These are phyloP conservation scores for Syncephalis plumigaleata DNA, from an alignment of 371 early-diverging fungal genomes.

Conservation along the genomic window DNA sequence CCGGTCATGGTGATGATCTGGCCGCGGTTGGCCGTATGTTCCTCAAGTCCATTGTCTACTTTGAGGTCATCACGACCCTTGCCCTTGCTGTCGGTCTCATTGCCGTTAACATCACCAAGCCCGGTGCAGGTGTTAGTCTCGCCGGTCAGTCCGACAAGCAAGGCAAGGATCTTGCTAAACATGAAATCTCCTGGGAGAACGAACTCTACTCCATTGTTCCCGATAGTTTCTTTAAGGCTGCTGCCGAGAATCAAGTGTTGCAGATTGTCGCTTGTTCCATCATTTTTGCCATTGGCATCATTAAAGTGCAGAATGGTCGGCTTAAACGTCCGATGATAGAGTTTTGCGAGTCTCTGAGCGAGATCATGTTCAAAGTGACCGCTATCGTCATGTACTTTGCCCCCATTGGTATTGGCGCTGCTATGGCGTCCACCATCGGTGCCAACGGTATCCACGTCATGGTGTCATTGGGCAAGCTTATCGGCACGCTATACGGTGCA, in stretches of 20 bases:
- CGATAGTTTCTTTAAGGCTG: constrained; percentile 26
- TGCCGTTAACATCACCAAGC: constrained; percentile 42
- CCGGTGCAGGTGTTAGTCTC: constrained; percentile 28
- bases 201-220: constrained; percentile 38
- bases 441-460: constrained; percentile 44
- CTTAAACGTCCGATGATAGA: constrained; percentile 33
- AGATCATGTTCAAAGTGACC: constrained; percentile 55
- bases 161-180: constrained; percentile 10
- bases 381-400: constrained; percentile 52
- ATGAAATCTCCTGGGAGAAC: constrained; percentile 27
- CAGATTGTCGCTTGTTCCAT: constrained; percentile 48
- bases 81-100: constrained; percentile 52
- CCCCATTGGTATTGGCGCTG: constrained; percentile 52
- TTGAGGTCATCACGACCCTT: constrained; percentile 44
- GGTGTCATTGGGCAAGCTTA: constrained; percentile 42
- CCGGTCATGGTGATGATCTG: constrained; percentile 58
- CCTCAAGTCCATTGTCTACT: constrained; percentile 45
- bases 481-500: constrained; percentile 44
- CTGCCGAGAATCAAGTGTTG: constrained; percentile 32
- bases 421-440: constrained; percentile 47
- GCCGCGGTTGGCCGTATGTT: constrained; percentile 38
- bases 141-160: constrained; percentile 9
- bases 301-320: constrained; percentile 15
- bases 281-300: constrained; percentile 47
- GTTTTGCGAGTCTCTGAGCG: constrained; percentile 33